Evolutionary conservation across 805 yeast species (phyloP), one percentile per base, ranked within the genome.

Genomic region (Kodamaea jinghongensis): DNA sequence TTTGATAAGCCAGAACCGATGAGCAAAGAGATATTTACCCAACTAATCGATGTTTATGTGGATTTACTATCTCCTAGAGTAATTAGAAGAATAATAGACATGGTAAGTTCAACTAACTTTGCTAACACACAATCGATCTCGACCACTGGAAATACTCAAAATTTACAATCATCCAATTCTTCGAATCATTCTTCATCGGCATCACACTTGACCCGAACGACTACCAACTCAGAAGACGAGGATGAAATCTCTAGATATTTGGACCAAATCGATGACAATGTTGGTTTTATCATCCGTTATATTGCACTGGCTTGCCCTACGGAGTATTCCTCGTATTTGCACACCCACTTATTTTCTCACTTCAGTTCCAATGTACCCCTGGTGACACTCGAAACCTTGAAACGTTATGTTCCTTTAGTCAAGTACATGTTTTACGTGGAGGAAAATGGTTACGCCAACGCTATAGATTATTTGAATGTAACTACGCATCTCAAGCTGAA

Each of bases 261-360:
- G 20, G 47, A 47, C 9, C 65, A 62, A 23, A 63, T 69, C 30
- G 73, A 69, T 48, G 37, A 41, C n/a, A 50, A 59, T 38, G 46
- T 61, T 12, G 64, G 60, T 43, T 41, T 56, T 10, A 51, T 63
- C 14, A 47, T 66, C 30, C 54, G 65, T 32, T 68, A 55, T 38
- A 43, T 69, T 9, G 67, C 72, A 1, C 55, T 65, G 1, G 55
- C 73, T 3, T 65, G 65, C 44, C 66, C 73, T 1, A 36, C 34
- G 2, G 58, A 57, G 4, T 68, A 64, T 43, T 59, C 52, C 38
- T 42, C 45, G 17, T 67, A 54, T 38, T 32, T 65, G 7, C 39
- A 49, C 22, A 32, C 43, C 1, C 60, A 57, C 25, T 34, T 68
- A 4, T 60, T 65, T 39, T 40, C 39, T 6, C 60, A 53, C 45